Evolutionary conservation across 225 moss, liverwort and hornwort species (phyloP).

Genomic region (Anthoceros angustus): DNA sequence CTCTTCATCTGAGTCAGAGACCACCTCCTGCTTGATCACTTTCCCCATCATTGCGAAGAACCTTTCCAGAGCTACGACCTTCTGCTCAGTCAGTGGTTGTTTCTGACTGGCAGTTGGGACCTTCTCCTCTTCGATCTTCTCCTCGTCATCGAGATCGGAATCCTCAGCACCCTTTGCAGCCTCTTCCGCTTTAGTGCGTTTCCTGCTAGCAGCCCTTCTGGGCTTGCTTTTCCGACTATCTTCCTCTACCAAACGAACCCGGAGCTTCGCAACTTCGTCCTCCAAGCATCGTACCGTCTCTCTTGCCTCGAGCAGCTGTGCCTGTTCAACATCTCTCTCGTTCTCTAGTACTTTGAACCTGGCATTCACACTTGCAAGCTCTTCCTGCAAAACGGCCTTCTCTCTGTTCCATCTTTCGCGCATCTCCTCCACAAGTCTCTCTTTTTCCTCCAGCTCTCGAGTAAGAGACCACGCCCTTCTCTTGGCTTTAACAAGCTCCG

Average conservation of each 20-base stretch:
- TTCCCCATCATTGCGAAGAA: slow-evolving; percentile 79
- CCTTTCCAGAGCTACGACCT: slow-evolving; percentile 59
- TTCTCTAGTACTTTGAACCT: slow-evolving; percentile 28
- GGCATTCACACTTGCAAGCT: slow-evolving; percentile 38
- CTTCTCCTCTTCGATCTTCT: slow-evolving; percentile 23
- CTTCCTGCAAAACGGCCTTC: slow-evolving; percentile 34
- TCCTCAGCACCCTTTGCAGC: slow-evolving; percentile 5
- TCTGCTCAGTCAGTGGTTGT: slow-evolving; percentile 36
- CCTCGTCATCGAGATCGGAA: slow-evolving; percentile 19
- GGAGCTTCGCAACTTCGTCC: not conserved
- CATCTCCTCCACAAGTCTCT: slow-evolving; percentile 37
- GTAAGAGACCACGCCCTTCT: slow-evolving; percentile 40
- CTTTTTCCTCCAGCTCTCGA: slow-evolving; percentile 58
- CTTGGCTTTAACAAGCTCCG: slow-evolving; percentile 46
- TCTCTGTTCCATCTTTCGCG: slow-evolving; percentile 47
- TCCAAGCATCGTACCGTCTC: slow-evolving; percentile 29
- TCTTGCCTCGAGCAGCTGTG: slow-evolving; percentile 45
- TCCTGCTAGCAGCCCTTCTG: too few species aligned
- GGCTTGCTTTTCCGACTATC: too few species aligned
- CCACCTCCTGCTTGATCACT: slow-evolving; percentile 56
- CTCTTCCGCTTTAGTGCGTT: too few species aligned
- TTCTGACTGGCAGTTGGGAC: slow-evolving; percentile 9
- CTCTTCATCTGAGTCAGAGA: too few species aligned
- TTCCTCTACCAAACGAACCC: not conserved
- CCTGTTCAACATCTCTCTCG: slow-evolving; percentile 46